Conservation (phyloP, 1,139 yeast genomes). For the Waltiozyma sp. region DNA sequence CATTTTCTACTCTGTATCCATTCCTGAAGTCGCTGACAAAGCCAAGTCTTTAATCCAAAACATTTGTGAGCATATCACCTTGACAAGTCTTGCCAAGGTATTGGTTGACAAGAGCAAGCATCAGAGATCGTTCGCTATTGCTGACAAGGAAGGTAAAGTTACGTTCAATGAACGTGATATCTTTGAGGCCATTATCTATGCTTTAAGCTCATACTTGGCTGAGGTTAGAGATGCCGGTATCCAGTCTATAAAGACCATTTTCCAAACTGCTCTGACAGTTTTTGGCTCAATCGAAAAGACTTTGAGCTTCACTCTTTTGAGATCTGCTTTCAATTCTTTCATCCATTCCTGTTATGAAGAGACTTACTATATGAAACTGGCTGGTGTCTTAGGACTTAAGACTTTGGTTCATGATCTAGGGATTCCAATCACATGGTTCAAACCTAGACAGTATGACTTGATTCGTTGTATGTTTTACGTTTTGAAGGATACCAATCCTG, state of each 20-base stretch:
- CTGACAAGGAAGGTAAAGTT: conserved; percentile 70
- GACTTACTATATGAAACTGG: conserved; percentile 72
- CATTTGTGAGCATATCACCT: conserved; percentile 67
- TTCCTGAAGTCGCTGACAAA: conserved; percentile 63
- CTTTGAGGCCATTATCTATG: conserved; percentile 65
- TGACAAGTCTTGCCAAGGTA: conserved; percentile 67
- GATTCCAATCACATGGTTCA: conserved; percentile 64
- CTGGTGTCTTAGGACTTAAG: conserved; percentile 78
- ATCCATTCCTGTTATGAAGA: conserved; percentile 90
- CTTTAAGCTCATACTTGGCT: conserved; percentile 67
- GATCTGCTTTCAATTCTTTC: conserved; percentile 69
- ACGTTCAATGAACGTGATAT: conserved; percentile 60
- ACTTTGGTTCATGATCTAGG: conserved; percentile 59
- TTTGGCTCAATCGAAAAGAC: conserved; percentile 62
- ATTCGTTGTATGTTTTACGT: conserved; percentile 84
- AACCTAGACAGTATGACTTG: conserved; percentile 70
- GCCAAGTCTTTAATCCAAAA: conserved; percentile 54
- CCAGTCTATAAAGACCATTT: conserved; percentile 51
- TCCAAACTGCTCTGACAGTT: conserved; percentile 48
- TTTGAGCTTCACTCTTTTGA: conserved; percentile 60
- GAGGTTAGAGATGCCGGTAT: conserved; percentile 66
- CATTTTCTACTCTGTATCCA: conserved; percentile 62
- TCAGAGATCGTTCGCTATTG: conserved; percentile 61
- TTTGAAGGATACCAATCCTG: conserved; percentile 79
- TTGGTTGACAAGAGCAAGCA: conserved; percentile 60